Evolutionary conservation across 2,329 filamentous ascomycete genomes (phyloP).

Genomic region (Colletotrichum acutatum): DNA sequence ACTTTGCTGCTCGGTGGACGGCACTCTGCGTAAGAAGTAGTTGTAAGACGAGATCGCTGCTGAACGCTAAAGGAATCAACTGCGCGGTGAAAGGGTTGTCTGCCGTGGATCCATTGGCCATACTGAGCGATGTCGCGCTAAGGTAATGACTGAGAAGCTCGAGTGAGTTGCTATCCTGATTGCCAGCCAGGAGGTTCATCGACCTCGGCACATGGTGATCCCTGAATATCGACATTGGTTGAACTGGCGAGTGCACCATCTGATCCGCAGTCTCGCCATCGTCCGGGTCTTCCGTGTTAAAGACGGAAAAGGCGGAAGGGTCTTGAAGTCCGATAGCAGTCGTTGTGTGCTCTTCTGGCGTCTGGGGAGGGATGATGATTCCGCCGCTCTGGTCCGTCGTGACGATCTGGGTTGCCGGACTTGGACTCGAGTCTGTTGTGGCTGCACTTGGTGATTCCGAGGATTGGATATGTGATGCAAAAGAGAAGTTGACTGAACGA

Average conservation of each 20-base stretch:
- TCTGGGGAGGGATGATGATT: neutral
- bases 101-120: constrained; percentile 59
- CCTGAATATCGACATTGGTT: neutral
- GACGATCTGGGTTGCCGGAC: neutral
- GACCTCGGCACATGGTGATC: neutral
- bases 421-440: neutral
- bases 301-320: neutral
- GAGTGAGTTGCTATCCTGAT: constrained; percentile 46
- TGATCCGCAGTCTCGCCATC: neutral
- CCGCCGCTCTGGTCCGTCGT: neutral
- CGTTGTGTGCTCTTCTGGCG: neutral
- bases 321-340: neutral
- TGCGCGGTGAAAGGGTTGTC: constrained; percentile 58
- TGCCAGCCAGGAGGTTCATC: constrained; percentile 9
- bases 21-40: constrained; percentile 58
- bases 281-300: neutral
- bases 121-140: constrained; percentile 54
- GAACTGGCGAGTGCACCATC: neutral
- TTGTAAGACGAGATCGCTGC: constrained; percentile 56
- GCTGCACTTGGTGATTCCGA: neutral
- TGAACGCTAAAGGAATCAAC: constrained; percentile 57
- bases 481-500: neutral
- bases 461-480: constrained; percentile 9
- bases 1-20: constrained; percentile 49
- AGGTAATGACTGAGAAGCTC: constrained; percentile 59